Conservation (phyloP, 148 eudicot species). For the Chenopodium quinoa region DNA sequence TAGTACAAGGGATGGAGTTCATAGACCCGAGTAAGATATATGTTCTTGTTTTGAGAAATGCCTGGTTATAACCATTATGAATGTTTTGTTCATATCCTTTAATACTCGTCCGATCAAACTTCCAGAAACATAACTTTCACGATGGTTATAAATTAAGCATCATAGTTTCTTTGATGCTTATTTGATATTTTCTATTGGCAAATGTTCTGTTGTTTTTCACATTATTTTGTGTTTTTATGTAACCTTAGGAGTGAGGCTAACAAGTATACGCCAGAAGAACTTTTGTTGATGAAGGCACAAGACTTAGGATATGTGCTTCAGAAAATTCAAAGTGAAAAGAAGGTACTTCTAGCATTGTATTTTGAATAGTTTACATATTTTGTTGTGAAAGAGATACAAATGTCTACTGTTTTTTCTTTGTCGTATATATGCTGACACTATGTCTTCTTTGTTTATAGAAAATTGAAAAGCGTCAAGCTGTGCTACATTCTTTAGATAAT, state of each 20-base stretch:
- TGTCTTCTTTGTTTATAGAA: slow-evolving; percentile 43
- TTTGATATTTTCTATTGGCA: background rate
- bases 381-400: background rate
- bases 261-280: slow-evolving; percentile 66
- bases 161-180: background rate
- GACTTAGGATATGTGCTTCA: slow-evolving; percentile 74
- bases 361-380: background rate
- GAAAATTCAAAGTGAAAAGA: slow-evolving; percentile 82
- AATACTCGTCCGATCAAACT: background rate
- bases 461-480: slow-evolving; percentile 65
- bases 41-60: background rate
- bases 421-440: background rate
- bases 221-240: slow-evolving; percentile 9
- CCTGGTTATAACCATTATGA: background rate
- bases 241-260: slow-evolving; percentile 57
- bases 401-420: background rate
- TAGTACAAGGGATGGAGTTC: slow-evolving; percentile 67
- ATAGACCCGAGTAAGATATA: slow-evolving; percentile 55
- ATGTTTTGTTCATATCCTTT: background rate
- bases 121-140: background rate
- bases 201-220: slow-evolving; percentile 12
- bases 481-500: slow-evolving; percentile 53
- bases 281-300: slow-evolving; percentile 81
- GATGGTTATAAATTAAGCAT: background rate
- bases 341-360: slow-evolving; percentile 33